These are phyloP conservation scores for Plasmodium cynomolgi DNA, from an alignment of 169 alveolate genomes.

Conservation along the genomic window DNA sequence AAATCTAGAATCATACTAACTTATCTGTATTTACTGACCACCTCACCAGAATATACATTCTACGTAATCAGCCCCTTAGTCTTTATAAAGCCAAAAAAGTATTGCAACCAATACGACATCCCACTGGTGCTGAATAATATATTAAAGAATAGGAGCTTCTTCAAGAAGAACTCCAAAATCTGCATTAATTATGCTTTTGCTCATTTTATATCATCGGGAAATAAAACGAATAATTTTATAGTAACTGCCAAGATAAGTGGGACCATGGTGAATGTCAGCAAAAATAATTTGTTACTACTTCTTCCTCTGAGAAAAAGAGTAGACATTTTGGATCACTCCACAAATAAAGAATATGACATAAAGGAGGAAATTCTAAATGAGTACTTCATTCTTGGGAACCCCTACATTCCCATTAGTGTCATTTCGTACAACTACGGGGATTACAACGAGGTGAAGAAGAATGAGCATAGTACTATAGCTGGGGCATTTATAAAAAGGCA, in stretches of 20 bases:
- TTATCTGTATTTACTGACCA: slow-evolving; percentile 42
- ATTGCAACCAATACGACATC: slow-evolving; percentile 63
- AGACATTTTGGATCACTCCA: slow-evolving; percentile 43
- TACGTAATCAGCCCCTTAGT: slow-evolving; percentile 66
- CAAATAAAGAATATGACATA: slow-evolving; percentile 66
- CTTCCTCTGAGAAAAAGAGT: slow-evolving; percentile 61
- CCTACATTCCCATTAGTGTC: slow-evolving; percentile 63
- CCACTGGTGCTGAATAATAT: slow-evolving; percentile 69
- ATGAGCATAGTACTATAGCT: slow-evolving; percentile 27
- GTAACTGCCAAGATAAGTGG: slow-evolving; percentile 70
- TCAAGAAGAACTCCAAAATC: slow-evolving; percentile 52
- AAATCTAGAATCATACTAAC: slow-evolving; percentile 64
- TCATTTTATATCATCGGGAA: slow-evolving; percentile 55
- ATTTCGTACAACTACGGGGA: slow-evolving; percentile 39
- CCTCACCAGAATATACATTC: slow-evolving; percentile 54
- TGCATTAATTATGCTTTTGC: slow-evolving; percentile 77
- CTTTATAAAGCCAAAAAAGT: slow-evolving; percentile 64
- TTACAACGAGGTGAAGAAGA: slow-evolving; percentile 48
- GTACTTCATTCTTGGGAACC: slow-evolving; percentile 65
- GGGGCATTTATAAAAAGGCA: slow-evolving; percentile 56
- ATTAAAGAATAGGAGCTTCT: slow-evolving; percentile 65
- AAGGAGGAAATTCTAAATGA: slow-evolving; percentile 73
- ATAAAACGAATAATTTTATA: slow-evolving; percentile 22
- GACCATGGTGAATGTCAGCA: slow-evolving; percentile 52
- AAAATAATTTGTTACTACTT: slow-evolving; percentile 26